Evolutionary conservation across 2,329 filamentous ascomycete species (phyloP).

Genomic region (Stylonectria norvegica): DNA sequence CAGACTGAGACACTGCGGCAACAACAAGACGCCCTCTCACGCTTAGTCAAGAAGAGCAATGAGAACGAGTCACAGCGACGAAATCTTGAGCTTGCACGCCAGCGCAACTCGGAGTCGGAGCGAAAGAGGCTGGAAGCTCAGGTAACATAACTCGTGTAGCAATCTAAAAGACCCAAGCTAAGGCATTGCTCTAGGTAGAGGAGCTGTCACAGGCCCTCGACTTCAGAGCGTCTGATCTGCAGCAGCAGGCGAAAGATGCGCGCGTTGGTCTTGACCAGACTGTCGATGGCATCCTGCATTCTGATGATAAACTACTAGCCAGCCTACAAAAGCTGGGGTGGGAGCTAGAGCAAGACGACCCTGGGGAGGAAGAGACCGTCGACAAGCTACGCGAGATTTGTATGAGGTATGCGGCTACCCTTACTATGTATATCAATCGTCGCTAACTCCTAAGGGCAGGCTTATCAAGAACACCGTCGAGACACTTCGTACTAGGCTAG

Average conservation of each 20-base stretch:
- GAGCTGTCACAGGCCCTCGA: conserved; percentile 46
- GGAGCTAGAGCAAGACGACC: conserved; percentile 53
- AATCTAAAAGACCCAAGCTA: not conserved
- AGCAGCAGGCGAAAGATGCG: conserved; percentile 48
- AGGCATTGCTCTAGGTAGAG: conserved; percentile 38
- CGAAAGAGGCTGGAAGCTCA: conserved; percentile 40
- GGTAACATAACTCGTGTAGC: conserved; percentile 28
- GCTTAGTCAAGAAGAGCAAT: conserved; percentile 43
- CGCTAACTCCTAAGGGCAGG: conserved; percentile 33
- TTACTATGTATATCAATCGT: no score
- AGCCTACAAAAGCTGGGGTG: conserved; percentile 64
- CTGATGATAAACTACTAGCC: conserved; percentile 63
- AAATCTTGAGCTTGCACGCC: conserved; percentile 27
- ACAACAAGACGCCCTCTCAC: conserved; percentile 59
- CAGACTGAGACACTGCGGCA: conserved; percentile 59
- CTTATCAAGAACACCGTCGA: conserved; percentile 57
- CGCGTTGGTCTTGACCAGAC: conserved; percentile 45
- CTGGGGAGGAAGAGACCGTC: conserved; percentile 50
- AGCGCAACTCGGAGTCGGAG: conserved; percentile 34
- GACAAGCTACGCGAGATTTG: conserved; percentile 57
- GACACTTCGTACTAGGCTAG: conserved; percentile 50
- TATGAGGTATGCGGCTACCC: conserved; percentile 41
- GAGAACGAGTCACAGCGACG: conserved; percentile 29
- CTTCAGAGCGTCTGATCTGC: conserved; percentile 46
- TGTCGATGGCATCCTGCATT: conserved; percentile 49